Evolutionary conservation across 2,329 filamentous ascomycete species (phyloP), one percentile per base, ranked within the genome.

Genomic region (Hymenoscyphus occultus): DNA sequence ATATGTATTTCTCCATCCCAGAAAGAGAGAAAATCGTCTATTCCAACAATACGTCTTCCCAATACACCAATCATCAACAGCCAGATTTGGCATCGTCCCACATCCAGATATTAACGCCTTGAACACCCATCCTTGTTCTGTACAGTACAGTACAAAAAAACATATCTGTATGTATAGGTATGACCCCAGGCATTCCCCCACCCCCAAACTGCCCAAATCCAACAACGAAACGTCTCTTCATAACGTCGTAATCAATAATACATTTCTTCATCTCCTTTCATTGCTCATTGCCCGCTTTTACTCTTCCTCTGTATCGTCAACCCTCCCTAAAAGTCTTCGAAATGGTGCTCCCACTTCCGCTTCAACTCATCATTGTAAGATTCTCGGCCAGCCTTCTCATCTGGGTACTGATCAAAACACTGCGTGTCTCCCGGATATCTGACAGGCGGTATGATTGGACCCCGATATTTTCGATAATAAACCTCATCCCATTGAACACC

Each of bases 351-450:
- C 76, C 91, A 93, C 77, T 86, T 86, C 56, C 81, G 80, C 40
- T 82, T 81, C 82, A 92, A 81, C 56, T 92, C 89, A 54, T 86
- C 82, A 3, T 88, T 90, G 73, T 93, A 93, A 64, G 81, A 78
- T 48, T 90, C 87, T 64, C 84, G 80, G 59, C 83, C 82, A 62
- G 82, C 85, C 65, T 89, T 86, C 73, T 93, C 89, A 66, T 92
- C 89, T n/a, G 91, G 89, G 72, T 94, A 95, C 54, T 88, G 83
- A 73, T 94, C 91, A 73, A 94, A 95, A 75, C 92, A 94, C 73
- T 90, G 84, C 19, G 91, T 88, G 73, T 94, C 91, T 39, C 90
- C 90, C 0, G 87, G 84, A 60, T 86, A 90, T 31, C 88, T 82
- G 39, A 94, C 80, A 63, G 90, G 88, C n/a, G 90, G 91, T 61